Base-by-base conservation (phyloP, 2,329 filamentous ascomycete species). In the Colletotrichum euphorbiae region DNA sequence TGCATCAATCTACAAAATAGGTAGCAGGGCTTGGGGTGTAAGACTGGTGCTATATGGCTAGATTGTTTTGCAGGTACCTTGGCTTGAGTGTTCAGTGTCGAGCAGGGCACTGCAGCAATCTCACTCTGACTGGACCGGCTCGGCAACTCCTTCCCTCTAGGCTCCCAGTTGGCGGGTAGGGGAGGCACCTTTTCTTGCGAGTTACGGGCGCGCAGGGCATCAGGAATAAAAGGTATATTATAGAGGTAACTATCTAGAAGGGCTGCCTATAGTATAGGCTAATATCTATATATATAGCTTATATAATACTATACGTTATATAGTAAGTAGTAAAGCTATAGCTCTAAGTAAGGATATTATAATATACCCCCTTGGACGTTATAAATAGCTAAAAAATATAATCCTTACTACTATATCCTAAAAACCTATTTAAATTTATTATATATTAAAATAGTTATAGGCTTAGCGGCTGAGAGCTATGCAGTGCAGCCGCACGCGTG, bases 21-120 rank as follows among this genome's bases (percentile, higher is more conserved):
- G 43, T 19, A 17, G 19, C 43, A 13, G 43, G n/a, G 43, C 43
- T 46, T 46, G 19, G 9, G 19, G n/a, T 46, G 43, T 17, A 46
- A 46, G 43, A 46, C 19, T 5, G 9, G 6, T 46, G 43, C 43
- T 17, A 19, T 21, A 46, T 46, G 43, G 9, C n/a, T 46, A 17
- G n/a, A 46, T 46, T 46, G n/a, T 46, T 46, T 46, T 46, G 43
- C 43, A 17, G 43, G 43, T 17, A 46, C n/a, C n/a, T n/a, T n/a
- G n/a, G 43, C 43, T 46, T 19, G 43, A 46, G 43, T 46, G 43
- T 46, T 17, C 9, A 1, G 43, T 24, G 43, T 19, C 43, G 43
- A 46, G 43, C 43, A 17, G 2, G 11, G 43, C 43, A 2, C n/a
- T 17, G n/a, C 43, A 2, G 15, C 43, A n/a, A 21, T 46, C 43